phyloP scores from a whole-genome alignment of 208 protist genomes.

The Crithidia expoeki region DNA sequence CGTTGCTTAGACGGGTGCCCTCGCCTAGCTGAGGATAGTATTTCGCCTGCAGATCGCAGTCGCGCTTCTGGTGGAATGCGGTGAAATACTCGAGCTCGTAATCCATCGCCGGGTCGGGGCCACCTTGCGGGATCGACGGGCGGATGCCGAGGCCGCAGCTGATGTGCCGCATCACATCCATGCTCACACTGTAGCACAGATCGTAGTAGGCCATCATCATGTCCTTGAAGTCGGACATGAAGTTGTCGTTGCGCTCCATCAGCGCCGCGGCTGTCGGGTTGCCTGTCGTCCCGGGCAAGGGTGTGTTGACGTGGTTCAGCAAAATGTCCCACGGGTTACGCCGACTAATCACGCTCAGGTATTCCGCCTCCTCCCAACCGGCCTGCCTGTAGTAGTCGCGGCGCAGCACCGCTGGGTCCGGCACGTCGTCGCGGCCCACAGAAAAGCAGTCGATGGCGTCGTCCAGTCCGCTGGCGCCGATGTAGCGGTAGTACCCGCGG shows the following conservation, averaged over 20 bases:
- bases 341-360: constrained; percentile 70
- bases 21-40: constrained; percentile 80
- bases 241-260: constrained; percentile 60
- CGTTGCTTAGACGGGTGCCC: constrained; percentile 42
- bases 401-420: constrained; percentile 66
- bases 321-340: constrained; percentile 83
- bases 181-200: constrained; percentile 71
- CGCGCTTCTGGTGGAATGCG: constrained; percentile 69
- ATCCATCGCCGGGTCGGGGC: constrained; percentile 50
- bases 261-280: constrained; percentile 2
- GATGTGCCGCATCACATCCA: constrained; percentile 88
- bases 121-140: constrained; percentile 71
- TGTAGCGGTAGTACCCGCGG: constrained; percentile 86
- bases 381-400: constrained; percentile 68
- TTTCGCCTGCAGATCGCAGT: constrained; percentile 88
- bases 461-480: constrained; percentile 80
- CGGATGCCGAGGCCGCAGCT: constrained; percentile 85
- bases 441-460: constrained; percentile 92
- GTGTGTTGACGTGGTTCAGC: constrained; percentile 64
- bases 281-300: not conserved
- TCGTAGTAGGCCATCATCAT: constrained; percentile 90
- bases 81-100: constrained; percentile 89
- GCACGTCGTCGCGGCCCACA: constrained; percentile 75
- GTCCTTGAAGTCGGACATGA: constrained; percentile 85
- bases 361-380: constrained; percentile 76